Base-by-base conservation (phyloP, 208 protist genomes). In the Hexamita inflata region DNA sequence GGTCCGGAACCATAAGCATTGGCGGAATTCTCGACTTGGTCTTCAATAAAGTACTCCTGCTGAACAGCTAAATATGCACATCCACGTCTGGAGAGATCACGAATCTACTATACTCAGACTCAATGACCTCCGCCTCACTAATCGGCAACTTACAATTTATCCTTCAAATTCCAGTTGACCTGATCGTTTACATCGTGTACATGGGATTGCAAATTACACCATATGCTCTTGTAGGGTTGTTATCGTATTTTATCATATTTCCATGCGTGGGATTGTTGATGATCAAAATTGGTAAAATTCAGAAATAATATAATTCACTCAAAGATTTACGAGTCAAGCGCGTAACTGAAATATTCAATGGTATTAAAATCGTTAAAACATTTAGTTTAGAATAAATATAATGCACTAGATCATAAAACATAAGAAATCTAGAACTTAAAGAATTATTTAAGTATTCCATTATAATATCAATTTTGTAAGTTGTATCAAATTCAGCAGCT, bases 301-400 rank as follows among this genome's bases (percentile, higher is more conserved):
- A 81, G 39, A 73, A 59, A 15, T 4, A 24, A 13, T 65, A 74
- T 30, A 79, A 78, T 58, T 13, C 7, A 0, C 13, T 67, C 15
- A 58, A 11, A 28, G 86, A 88, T 73, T 28, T 75, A 28, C 66
- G 86, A 45, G 73, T 89, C 32, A 65, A 78, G 32, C 11, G 78
- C 13, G 83, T 75, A 19, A 65, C 59, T 45, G 86, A 89, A 58
- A 32, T 87, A 0, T 49, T 89, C 0, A 76, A 49, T 58, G 82
- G 82, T 4, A 87, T 89, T 59, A 49, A 77, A 60, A 74, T 85
- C 26, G 42, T 89, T 38, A 89, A 89, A 74, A 35, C 87, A 2
- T 84, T 81, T 66, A 82, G 78, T 24, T 88, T 77, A 77, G 87
- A 89, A 42, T 38, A 77, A 1, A 45, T 68, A 0, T 84, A 86